phyloP scores from a whole-genome alignment of 179 eudicot genomes.

The Beta lomatogona region DNA sequence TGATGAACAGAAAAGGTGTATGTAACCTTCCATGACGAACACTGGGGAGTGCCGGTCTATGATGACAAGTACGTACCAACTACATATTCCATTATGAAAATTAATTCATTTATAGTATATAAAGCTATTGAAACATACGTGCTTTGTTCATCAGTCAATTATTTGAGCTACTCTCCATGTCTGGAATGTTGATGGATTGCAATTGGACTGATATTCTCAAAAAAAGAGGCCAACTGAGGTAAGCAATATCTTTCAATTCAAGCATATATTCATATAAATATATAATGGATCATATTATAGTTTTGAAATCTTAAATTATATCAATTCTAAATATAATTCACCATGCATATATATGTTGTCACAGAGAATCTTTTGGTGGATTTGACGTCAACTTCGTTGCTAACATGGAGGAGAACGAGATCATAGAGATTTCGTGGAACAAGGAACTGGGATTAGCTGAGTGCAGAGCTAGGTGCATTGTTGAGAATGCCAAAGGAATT shows the following conservation, averaged over 20 bases:
- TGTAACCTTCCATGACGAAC: constrained; percentile 88
- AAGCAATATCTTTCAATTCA: not conserved
- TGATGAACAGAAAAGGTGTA: constrained; percentile 59
- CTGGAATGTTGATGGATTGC: constrained; percentile 92
- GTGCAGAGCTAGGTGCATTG: constrained; percentile 81
- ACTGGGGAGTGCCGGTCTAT: constrained; percentile 95
- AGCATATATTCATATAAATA: not conserved
- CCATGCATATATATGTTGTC: not conserved
- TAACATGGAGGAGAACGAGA: constrained; percentile 76
- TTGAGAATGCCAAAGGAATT: constrained; percentile 90
- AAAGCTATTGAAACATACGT: not conserved
- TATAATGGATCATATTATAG: too few species aligned
- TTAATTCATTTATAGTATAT: not conserved
- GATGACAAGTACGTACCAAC: constrained; percentile 76
- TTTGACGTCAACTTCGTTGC: constrained; percentile 74
- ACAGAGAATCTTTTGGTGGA: constrained; percentile 74
- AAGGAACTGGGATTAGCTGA: constrained; percentile 70
- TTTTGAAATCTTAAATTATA: too few species aligned
- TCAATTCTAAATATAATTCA: too few species aligned
- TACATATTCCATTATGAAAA: not conserved
- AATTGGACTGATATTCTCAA: constrained; percentile 94
- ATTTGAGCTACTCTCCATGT: constrained; percentile 87
- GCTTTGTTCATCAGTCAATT: constrained; percentile 50
- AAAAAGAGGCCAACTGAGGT: constrained; percentile 69
- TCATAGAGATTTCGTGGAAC: constrained; percentile 62